Base-by-base conservation (phyloP, 495 filamentous ascomycete species). In the Aspergillus avenaceus region DNA sequence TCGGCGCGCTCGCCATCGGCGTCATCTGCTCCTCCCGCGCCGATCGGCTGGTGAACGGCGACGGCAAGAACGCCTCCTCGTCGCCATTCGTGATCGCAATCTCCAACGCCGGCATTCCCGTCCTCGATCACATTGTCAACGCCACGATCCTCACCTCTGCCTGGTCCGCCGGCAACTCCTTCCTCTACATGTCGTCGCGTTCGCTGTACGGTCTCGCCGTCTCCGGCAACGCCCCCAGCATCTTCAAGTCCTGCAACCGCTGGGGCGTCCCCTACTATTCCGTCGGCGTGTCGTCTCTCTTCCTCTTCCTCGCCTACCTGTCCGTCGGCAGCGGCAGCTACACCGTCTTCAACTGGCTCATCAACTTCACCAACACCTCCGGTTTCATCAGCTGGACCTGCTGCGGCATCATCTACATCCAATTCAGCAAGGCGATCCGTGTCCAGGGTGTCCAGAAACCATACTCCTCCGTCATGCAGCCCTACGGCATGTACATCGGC, bases 171-270 rank as follows among this genome's bases (percentile, higher is more conserved):
- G 87, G 82, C 22, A 95, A 95, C 61, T 84, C 86, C 2, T 90
- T 87, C 74, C 74, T 91, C 46, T 92, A 89, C 70, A 88, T 84
- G 26, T 87, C 84, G n/a, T 86, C 83, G 0, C 81, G 89, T n/a
- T 84, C 71, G 2, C 63, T 80, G 8, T 80, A 80, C 59, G 74
- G 72, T 0, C 63, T 82, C n/a, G 75, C 79, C n/a, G 60, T 81
- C 23, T 69, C 72, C 13, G 74, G 73, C 13, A 71, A 74, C 49
- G 76, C 76, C 3, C 76, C 76, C 2, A 64, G 57, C 37, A 58
- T 78, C 32, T 74, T 78, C 63, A 74, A 69, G 32, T 47, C 66
- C n/a, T 76, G 73, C 58, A 78, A 69, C 45, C 70, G 72, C 45
- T 64, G 60, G 57, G 74, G 74, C 13, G 77, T 81, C 2, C 79